These are phyloP conservation scores for Sugiyamaella xylanicola DNA, from an alignment of 1,139 yeast genomes.

Conservation along the genomic window DNA sequence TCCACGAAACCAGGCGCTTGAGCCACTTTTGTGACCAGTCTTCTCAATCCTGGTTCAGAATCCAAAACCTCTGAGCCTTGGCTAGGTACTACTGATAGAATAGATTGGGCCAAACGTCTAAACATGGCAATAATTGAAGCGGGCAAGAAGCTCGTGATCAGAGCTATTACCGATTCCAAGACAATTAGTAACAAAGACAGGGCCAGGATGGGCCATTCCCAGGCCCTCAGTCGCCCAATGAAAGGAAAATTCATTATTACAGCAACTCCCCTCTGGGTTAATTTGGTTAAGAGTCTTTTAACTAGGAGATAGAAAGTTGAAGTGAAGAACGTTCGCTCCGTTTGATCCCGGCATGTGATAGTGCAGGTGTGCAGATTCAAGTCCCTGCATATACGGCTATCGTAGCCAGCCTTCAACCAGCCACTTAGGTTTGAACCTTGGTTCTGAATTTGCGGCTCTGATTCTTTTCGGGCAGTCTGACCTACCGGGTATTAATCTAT, in stretches of 20 bases:
- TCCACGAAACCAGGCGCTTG: conserved; percentile 56
- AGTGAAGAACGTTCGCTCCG: no score
- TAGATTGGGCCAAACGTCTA: conserved; percentile 27
- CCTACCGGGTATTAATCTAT: no score
- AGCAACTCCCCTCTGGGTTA: not conserved
- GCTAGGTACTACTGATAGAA: conserved; percentile 28
- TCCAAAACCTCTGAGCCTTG: conserved; percentile 24
- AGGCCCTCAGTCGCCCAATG: conserved; percentile 35
- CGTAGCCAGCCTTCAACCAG: not conserved
- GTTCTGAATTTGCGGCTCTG: no score
- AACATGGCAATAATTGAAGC: conserved; percentile 35
- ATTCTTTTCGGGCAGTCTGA: no score
- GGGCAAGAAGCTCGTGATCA: conserved; percentile 41
- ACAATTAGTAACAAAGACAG: conserved; percentile 40
- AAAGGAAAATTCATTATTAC: conserved; percentile 31
- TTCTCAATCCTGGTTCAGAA: conserved; percentile 31
- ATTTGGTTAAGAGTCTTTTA: no score
- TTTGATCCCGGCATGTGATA: no score
- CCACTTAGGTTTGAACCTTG: no score
- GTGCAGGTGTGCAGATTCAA: no score
- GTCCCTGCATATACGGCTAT: conserved; percentile 16
- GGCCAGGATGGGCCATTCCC: conserved; percentile 40
- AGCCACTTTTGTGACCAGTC: conserved; percentile 32
- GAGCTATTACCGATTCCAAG: conserved; percentile 38
- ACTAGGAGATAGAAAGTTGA: no score